Conservation (phyloP, 768 basidiomycete genomes). For the Phanerochaete carnosa region DNA sequence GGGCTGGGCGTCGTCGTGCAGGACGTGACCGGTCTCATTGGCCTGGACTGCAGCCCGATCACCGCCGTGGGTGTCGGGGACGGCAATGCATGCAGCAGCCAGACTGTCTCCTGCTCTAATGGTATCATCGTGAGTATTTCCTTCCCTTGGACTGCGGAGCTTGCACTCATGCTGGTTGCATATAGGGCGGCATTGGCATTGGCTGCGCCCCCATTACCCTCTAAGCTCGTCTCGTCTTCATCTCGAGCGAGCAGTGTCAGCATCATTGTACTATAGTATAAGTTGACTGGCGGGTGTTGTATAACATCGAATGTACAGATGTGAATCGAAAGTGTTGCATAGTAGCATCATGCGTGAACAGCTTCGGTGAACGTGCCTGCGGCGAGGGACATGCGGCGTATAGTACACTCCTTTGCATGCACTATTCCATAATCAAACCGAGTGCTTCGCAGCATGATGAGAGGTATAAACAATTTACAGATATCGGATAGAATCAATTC, state of each 20-base stretch:
- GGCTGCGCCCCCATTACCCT: slow-evolving; percentile 10
- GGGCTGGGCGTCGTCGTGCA: slow-evolving; percentile 11
- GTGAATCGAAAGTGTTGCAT: background rate
- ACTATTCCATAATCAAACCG: background rate
- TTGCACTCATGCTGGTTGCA: background rate
- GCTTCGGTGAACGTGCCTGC: too few relatives aligned
- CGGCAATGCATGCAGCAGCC: slow-evolving; percentile 10
- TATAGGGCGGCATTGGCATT: background rate
- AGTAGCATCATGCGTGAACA: too few relatives aligned
- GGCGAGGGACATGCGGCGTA: too few relatives aligned
- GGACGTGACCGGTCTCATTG: slow-evolving; percentile 14
- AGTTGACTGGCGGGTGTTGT: background rate
- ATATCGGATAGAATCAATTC: slow-evolving; percentile 80
- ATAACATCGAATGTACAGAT: background rate
- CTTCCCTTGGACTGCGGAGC: background rate
- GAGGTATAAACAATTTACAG: slow-evolving; percentile 33
- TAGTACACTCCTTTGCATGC: background rate
- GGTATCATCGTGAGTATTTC: background rate
- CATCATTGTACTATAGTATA: background rate
- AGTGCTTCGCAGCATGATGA: background rate
- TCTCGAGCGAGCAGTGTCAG: background rate
- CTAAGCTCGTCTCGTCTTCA: background rate
- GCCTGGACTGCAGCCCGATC: slow-evolving; percentile 18
- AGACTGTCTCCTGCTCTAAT: slow-evolving; percentile 12
- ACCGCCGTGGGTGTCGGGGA: slow-evolving; percentile 11